These are phyloP conservation scores for Neofusicoccum umdonicola DNA, from an alignment of 2,329 filamentous ascomycete species.

Conservation along the genomic window DNA sequence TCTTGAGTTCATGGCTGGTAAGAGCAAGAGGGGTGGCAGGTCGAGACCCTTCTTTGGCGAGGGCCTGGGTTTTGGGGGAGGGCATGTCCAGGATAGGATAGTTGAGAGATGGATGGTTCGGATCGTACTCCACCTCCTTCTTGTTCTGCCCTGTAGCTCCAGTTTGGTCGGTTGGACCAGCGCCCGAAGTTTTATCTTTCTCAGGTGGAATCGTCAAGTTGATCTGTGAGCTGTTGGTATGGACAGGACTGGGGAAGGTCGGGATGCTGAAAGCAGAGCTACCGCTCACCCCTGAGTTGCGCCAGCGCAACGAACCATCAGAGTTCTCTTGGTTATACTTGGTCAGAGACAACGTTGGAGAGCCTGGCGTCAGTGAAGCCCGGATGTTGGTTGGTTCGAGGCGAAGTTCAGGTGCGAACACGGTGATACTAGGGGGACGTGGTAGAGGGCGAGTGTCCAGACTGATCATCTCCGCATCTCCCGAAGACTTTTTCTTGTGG, in stretches of 20 bases:
- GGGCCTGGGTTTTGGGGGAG: neutral
- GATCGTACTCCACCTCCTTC: slow-evolving; percentile 21
- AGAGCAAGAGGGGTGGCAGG: neutral
- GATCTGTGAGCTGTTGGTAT: neutral
- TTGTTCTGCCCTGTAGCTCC: neutral
- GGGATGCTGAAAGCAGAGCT: slow-evolving; percentile 37
- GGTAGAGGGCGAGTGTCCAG: slow-evolving; percentile 24
- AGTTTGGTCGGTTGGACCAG: too few species aligned
- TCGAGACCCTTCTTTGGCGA: neutral
- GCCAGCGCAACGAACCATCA: slow-evolving; percentile 13
- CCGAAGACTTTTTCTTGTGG: neutral
- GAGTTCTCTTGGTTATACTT: slow-evolving; percentile 23
- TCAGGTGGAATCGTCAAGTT: neutral
- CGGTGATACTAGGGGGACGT: slow-evolving; percentile 28
- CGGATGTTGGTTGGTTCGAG: slow-evolving; percentile 32
- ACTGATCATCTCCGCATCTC: slow-evolving; percentile 18
- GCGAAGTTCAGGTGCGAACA: slow-evolving; percentile 37
- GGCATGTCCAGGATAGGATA: neutral
- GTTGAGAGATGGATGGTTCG: slow-evolving; percentile 17
- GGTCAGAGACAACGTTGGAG: slow-evolving; percentile 38
- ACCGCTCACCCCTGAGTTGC: slow-evolving; percentile 26
- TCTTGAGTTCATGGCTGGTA: too few species aligned
- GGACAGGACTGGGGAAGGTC: slow-evolving; percentile 31
- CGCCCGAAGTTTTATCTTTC: neutral
- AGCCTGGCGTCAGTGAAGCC: slow-evolving; percentile 41